phyloP scores from a whole-genome alignment of 306 rosid species.

The Urtica urens region DNA sequence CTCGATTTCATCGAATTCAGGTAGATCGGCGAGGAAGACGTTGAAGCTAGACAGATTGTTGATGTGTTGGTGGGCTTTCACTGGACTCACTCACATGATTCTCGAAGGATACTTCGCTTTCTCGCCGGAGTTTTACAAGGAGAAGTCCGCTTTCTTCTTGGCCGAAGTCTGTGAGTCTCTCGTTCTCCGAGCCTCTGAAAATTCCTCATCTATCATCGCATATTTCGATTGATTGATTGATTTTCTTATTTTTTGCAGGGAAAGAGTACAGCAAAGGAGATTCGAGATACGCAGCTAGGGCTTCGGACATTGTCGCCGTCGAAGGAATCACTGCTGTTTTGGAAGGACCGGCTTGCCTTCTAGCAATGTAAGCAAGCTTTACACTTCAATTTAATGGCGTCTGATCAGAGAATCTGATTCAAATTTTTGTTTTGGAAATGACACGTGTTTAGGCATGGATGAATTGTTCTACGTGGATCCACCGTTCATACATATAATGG shows the following conservation, averaged over 20 bases:
- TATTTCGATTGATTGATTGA: not conserved
- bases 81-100: conserved; percentile 74
- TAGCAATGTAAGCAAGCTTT: conserved; percentile 64
- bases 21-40: conserved; percentile 40
- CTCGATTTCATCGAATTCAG: conserved; percentile 17
- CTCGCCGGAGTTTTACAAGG: conserved; percentile 72
- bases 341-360: conserved; percentile 80
- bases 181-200: not conserved
- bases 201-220: not conserved
- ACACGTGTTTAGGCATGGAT: too few relatives aligned
- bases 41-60: conserved; percentile 57
- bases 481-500: too few relatives aligned
- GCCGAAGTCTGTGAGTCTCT: conserved; percentile 84
- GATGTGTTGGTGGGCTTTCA: conserved; percentile 96
- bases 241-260: conserved; percentile 36
- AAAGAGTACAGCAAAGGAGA: conserved; percentile 98
- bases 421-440: too few relatives aligned
- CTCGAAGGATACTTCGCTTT: conserved; percentile 80
- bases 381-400: too few relatives aligned
- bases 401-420: not conserved
- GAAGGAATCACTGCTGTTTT: conserved; percentile 69
- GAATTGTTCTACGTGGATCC: too few relatives aligned
- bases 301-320: conserved; percentile 52
- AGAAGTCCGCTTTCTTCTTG: conserved; percentile 47
- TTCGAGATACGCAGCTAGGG: conserved; percentile 78